Evolutionary conservation across 176 grass and related monocot genomes (phyloP), one percentile per base, ranked within the genome.

Genomic region (Ensete ventricosum): DNA sequence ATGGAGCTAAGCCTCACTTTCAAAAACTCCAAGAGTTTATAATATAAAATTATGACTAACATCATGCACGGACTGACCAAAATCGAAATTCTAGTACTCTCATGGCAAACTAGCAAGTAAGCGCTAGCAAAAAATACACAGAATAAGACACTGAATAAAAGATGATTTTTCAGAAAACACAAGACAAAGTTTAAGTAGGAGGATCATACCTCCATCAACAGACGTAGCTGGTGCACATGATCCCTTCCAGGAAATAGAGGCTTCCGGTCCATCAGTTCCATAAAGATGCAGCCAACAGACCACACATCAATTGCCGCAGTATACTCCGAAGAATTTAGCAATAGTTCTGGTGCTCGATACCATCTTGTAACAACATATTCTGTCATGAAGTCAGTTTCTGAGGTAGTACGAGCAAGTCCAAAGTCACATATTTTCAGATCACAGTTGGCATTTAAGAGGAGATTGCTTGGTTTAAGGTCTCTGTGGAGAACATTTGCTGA

Each of bases 201-300:
- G 23, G 50, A 7, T 72, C 79, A 78, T 80, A 96, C 92, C 92
- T 96, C 92, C 92, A 92, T 96, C 50, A 96, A 73, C 57, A 96
- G 79, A 34, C 85, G 89, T 84, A 96, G 75, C 71, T 96, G 92
- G 86, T 96, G 92, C 53, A 96, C 89, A 92, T 96, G 92, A 67
- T 96, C 92, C 75, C 92, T 88, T 71, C 92, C 92, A 6, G 92
- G 92, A 73, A 96, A 96, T 77, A 96, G 77, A 76, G 92, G 92
- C 29, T 83, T 96, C 55, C 92, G 82, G 53, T 96, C 92, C 92
- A 96, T 96, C 26, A 92, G 69, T 79, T 92, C 92, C 92, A 96
- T 96, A 87, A 96, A 96, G 82, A 96, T 96, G 76, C 92, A 96
- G 11, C 92, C 92, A 49, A 96, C 92, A 17, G 92, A 96, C 92